A percentile compares a stretch with the other conserved stretches of the same genome.
These are phyloP conservation scores for Whalleya microplaca DNA, from an alignment of 2,329 filamentous ascomycete species.

Conservation along the genomic window DNA sequence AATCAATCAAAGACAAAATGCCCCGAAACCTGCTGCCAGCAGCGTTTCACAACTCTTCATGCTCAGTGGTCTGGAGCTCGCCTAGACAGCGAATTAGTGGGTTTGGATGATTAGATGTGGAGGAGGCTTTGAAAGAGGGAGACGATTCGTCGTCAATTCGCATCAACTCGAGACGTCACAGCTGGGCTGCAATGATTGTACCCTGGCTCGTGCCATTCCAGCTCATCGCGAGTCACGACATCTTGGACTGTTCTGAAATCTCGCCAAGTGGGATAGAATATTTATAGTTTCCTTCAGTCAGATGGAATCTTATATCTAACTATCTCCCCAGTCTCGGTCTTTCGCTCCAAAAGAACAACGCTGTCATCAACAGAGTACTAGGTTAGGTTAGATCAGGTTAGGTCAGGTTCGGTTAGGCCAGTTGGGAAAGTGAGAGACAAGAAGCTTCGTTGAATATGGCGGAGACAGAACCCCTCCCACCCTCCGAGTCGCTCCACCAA, in stretches of 20 bases:
- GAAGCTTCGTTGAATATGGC: slow-evolving; percentile 19
- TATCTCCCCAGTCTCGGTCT: too few species aligned
- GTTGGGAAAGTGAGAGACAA: neutral
- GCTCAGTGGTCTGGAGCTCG: slow-evolving; percentile 12
- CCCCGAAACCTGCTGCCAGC: slow-evolving; percentile 19
- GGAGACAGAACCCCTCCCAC: slow-evolving; percentile 27
- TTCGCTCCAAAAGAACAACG: neutral
- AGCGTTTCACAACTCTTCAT: slow-evolving; percentile 17
- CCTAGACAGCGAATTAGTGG: slow-evolving; percentile 21
- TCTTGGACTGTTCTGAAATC: neutral
- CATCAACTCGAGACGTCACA: slow-evolving; percentile 18
- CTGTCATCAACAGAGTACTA: neutral
- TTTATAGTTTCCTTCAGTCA: too few species aligned
- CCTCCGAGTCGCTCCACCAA: slow-evolving; percentile 42
- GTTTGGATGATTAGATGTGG: slow-evolving; percentile 15
- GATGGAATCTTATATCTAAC: too few species aligned
- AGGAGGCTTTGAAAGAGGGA: neutral
- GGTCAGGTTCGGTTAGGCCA: too few species aligned
- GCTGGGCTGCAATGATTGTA: neutral
- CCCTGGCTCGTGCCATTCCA: neutral
- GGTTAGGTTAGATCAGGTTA: too few species aligned
- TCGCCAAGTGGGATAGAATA: too few species aligned
- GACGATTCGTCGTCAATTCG: neutral
- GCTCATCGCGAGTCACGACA: neutral
- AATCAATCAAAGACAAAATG: neutral